Evolutionary conservation across 2,329 filamentous ascomycete species (phyloP).

Genomic region (Fusarium haematococcum): DNA sequence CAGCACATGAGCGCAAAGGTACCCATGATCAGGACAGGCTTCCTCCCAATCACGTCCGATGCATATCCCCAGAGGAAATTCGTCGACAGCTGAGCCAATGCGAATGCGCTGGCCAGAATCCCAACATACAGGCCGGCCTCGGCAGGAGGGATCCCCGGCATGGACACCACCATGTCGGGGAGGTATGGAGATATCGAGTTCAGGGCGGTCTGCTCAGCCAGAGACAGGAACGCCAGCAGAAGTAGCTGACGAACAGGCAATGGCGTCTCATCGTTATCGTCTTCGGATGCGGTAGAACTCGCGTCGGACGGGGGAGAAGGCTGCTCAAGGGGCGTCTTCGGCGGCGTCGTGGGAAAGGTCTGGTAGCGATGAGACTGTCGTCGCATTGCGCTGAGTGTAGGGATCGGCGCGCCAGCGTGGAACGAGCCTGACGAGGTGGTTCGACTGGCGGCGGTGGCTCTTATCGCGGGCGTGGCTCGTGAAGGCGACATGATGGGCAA

Average conservation of each 20-base stretch:
- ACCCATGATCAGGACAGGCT: slow-evolving; percentile 80
- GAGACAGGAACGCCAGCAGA: slow-evolving; percentile 86
- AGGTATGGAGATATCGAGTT: slow-evolving; percentile 98
- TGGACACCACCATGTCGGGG: slow-evolving; percentile 88
- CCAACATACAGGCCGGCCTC: slow-evolving; percentile 91
- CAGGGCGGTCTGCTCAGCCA: slow-evolving; percentile 94
- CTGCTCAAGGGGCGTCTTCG: slow-evolving; percentile 71
- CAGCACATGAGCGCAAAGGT: slow-evolving; percentile 85
- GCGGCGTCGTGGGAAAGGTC: slow-evolving; percentile 82
- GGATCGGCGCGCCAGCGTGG: slow-evolving; percentile 64
- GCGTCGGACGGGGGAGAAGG: slow-evolving; percentile 45
- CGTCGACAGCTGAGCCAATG: slow-evolving; percentile 89
- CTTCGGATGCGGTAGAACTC: slow-evolving; percentile 45
- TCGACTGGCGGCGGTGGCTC: slow-evolving; percentile 27
- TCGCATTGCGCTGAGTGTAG: slow-evolving; percentile 51
- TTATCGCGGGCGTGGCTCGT: slow-evolving; percentile 11
- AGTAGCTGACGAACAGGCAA: slow-evolving; percentile 85
- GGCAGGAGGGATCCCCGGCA: slow-evolving; percentile 79
- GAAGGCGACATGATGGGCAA: slow-evolving; percentile 36
- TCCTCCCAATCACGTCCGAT: slow-evolving; percentile 76
- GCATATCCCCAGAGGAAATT: slow-evolving; percentile 76
- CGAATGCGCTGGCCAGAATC: slow-evolving; percentile 89
- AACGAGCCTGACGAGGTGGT: slow-evolving; percentile 60
- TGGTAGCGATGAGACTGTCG: slow-evolving; percentile 74
- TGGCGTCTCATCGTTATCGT: slow-evolving; percentile 72